Evolutionary conservation across 257 asterid species (phyloP).

Genomic region (Salvia splendens): DNA sequence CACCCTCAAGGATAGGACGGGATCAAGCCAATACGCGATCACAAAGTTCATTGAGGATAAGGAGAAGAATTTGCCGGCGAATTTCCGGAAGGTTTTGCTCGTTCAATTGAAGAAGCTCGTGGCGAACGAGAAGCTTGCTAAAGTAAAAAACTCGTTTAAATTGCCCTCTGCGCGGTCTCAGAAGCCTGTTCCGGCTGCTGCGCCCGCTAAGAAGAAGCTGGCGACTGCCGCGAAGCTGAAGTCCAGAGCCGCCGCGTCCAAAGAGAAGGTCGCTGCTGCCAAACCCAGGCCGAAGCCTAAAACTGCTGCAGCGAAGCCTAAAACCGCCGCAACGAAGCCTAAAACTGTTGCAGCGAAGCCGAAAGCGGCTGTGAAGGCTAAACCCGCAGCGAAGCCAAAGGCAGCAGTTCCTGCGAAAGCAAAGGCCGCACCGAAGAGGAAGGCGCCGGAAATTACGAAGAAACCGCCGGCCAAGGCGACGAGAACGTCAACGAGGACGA

Average conservation of each 20-base stretch:
- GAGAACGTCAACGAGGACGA: conserved; percentile 49
- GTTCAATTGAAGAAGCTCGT: conserved; percentile 58
- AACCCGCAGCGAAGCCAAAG: conserved; percentile 36
- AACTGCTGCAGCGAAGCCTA: conserved; percentile 24
- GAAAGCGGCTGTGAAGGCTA: conserved; percentile 30
- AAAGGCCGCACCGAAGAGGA: conserved; percentile 47
- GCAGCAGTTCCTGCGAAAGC: conserved; percentile 38
- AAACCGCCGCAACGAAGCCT: conserved; percentile 18
- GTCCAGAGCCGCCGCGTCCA: conserved; percentile 35
- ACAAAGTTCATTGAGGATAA: conserved; percentile 63
- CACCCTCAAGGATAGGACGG: conserved; percentile 56
- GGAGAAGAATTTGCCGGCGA: conserved; percentile 53
- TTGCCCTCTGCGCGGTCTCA: conserved; percentile 40
- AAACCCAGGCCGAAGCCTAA: conserved; percentile 29
- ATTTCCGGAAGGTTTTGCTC: conserved; percentile 54
- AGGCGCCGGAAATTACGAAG: conserved; percentile 46
- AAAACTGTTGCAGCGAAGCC: conserved; percentile 27
- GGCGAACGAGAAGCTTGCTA: conserved; percentile 49
- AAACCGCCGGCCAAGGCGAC: conserved; percentile 60
- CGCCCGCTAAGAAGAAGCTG: conserved; percentile 36
- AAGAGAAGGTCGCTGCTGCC: conserved; percentile 14
- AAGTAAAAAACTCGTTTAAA: conserved; percentile 57
- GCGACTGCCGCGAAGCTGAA: conserved; percentile 41
- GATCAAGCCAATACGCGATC: conserved; percentile 69
- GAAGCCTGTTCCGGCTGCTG: conserved; percentile 29